Evolutionary conservation across 164 flowering plant genomes (phyloP).

Genomic region (Vitis labrusca): DNA sequence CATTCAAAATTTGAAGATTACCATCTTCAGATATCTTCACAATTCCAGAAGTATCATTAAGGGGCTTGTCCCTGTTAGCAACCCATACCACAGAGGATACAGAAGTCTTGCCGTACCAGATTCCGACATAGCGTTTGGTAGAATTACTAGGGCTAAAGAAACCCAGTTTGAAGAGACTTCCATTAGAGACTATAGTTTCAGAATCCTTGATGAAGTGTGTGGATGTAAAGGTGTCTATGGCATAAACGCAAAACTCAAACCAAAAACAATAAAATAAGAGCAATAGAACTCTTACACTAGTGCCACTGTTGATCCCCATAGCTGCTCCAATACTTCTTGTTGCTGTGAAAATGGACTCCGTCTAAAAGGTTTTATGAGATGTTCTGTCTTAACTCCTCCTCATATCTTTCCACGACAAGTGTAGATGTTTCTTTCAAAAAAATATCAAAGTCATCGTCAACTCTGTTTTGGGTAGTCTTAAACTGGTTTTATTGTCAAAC

Average conservation of each 20-base stretch:
- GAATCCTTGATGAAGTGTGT: conserved; percentile 10
- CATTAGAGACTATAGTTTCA: conserved; percentile 10
- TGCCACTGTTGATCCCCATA: too few species aligned
- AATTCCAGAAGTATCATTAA: conserved; percentile 30
- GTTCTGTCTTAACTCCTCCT: too few species aligned
- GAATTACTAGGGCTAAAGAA: conserved; percentile 37
- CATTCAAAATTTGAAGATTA: conserved; percentile 24
- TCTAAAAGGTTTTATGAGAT: too few species aligned
- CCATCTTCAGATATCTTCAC: conserved; percentile 23
- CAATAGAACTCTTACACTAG: background rate
- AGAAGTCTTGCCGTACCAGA: conserved; percentile 25
- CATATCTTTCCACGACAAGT: too few species aligned
- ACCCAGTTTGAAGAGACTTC: conserved; percentile 29
- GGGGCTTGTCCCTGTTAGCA: conserved; percentile 41
- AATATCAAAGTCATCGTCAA: too few species aligned
- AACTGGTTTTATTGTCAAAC: too few species aligned
- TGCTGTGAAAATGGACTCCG: too few species aligned
- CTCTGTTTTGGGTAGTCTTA: too few species aligned
- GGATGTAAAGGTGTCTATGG: conserved; percentile 10
- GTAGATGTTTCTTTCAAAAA: too few species aligned
- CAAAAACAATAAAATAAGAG: conserved; percentile 1
- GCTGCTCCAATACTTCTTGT: too few species aligned
- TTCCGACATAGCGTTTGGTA: conserved; percentile 35
- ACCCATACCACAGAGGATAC: conserved; percentile 32
- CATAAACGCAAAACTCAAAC: background rate